Evolutionary conservation across 2,329 filamentous ascomycete genomes (phyloP), one percentile per base, ranked within the genome.

Genomic region (Hymenoscyphus fraxineus): DNA sequence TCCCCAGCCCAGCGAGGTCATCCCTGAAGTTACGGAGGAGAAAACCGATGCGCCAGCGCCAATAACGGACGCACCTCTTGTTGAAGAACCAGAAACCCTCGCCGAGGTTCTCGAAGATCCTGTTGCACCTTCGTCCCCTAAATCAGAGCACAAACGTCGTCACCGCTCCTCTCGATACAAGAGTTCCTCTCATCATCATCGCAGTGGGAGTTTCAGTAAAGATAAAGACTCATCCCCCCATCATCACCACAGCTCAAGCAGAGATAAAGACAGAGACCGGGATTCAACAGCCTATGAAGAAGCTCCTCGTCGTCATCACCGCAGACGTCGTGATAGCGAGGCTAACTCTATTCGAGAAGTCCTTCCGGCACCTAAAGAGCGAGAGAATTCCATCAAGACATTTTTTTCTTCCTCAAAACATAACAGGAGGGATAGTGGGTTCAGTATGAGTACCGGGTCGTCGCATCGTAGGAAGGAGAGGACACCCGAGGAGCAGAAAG

Each of bases 401-500:
- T 40, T 68, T 15, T 70, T 70, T 44, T 54, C 61, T 6, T 40
- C 66, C 1, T 64, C 67, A 10, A 71, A 68, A 56, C 67, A 71
- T 7, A 62, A 56, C 32, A 68, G 71, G 16, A 70, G 71, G 54
- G 73, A 75, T 60, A 75, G 72, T 58, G 73, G 71, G 9, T 64
- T 73, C 10, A 73, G 70, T 44, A 66, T 65, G 31, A 71, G 70
- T 6, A 65, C 66, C 40, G 64, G 62, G 10, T 51, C 44, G 15
- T 69, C 67, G 27, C 69, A 71, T 13, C 61, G 60, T 10, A 67
- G 63, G n/a, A 70, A 69, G 56, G 67, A 70, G 31, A 67, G 73
- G 3, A 72, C 69, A 12, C 70, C 71, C 2, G 71, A 73, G 54
- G 73, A 75, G 58, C 71, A 75, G 65, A 69, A 68, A 55, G 73